Evolutionary conservation across 2,329 filamentous ascomycete species (phyloP).

Genomic region (Herpotrichia juniperi): DNA sequence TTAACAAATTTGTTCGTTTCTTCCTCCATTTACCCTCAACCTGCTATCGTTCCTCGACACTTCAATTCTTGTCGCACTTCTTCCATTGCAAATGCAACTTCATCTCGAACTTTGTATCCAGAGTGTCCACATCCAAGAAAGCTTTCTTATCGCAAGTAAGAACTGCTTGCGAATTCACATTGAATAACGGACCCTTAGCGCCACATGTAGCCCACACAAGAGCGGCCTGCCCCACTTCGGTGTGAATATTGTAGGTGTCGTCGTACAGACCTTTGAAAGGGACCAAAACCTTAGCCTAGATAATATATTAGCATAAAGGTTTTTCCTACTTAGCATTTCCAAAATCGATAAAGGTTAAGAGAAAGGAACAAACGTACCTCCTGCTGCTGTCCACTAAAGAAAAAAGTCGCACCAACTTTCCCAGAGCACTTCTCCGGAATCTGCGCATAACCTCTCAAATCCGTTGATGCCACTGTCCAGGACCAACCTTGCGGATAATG

Average conservation of each 20-base stretch:
- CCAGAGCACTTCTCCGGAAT: slow-evolving; percentile 12
- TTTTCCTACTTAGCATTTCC: background rate
- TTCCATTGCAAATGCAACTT: slow-evolving; percentile 16
- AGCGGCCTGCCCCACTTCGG: slow-evolving; percentile 6
- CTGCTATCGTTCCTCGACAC: too few species aligned
- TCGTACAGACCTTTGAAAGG: slow-evolving; percentile 12
- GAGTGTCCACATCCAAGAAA: slow-evolving; percentile 19
- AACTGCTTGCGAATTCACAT: slow-evolving; percentile 18
- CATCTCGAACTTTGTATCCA: slow-evolving; percentile 24
- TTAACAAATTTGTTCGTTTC: background rate
- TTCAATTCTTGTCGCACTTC: too few species aligned
- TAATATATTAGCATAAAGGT: background rate
- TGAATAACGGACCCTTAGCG: slow-evolving; percentile 19
- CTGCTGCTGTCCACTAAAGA: slow-evolving; percentile 12
- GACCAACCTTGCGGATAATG: slow-evolving; percentile 19
- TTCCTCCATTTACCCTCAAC: too few species aligned
- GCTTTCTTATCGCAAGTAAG: slow-evolving; percentile 17
- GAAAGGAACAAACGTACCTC: slow-evolving; percentile 10
- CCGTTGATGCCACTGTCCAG: slow-evolving; percentile 17
- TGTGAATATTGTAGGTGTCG: slow-evolving; percentile 14
- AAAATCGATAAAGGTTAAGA: background rate
- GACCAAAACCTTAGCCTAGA: slow-evolving; percentile 8
- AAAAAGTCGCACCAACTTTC: slow-evolving; percentile 10
- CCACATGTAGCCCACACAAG: slow-evolving; percentile 20
- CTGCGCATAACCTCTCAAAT: slow-evolving; percentile 14